Base-by-base conservation (phyloP, 352 stramenopile genomes). In the Pilasporangium apinafurcum region DNA sequence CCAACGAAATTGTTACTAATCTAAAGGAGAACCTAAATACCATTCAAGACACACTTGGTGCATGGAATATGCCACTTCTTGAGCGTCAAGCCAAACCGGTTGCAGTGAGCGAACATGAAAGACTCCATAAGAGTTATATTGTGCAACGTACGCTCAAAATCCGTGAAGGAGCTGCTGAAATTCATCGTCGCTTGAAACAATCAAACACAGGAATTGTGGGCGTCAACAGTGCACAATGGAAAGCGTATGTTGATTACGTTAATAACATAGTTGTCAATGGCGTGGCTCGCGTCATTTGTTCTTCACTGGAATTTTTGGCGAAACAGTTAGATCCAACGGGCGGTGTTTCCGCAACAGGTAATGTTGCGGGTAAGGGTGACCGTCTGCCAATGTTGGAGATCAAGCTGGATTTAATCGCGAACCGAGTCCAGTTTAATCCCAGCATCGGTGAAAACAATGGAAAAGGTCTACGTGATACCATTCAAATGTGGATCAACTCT, bases 231-330 rank as follows among this genome's bases (percentile, higher is more conserved):
- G 93, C 92, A n/a, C 79, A 98, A 59, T 99, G 96, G 96, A 96
- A 92, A 42, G 87, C 86, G 12, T 99, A 99, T 51, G 85, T 98
- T 16, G 92, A 99, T 56, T 99, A 98, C 50, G 88, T 98, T 37
- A 99, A 98, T 65, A 98, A 95, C 57, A 94, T 98, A 14, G 92
- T 99, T 12, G 86, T 98, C 13, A 83, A 92, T 36, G 96, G 96
- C 17, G 76, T 99, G 3, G 86, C 94, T 0, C 74, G 73, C 1
- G 78, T 88, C 40, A 91, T 93, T 37, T 91, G 76, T 33, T 88
- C 76, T 5, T 90, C 76, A 8, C 61, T 93, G 2, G 75, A 98
- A 45, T 98, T 96, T 53, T 62, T 99, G 4, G 74, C 93, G 0
- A 91, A 98, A 51, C 93, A 98, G 48, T 72, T 98, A 4, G 90